Evolutionary conservation across 1,284 basidiomycete genomes (phyloP).

Genomic region (Pholiota adiposa): DNA sequence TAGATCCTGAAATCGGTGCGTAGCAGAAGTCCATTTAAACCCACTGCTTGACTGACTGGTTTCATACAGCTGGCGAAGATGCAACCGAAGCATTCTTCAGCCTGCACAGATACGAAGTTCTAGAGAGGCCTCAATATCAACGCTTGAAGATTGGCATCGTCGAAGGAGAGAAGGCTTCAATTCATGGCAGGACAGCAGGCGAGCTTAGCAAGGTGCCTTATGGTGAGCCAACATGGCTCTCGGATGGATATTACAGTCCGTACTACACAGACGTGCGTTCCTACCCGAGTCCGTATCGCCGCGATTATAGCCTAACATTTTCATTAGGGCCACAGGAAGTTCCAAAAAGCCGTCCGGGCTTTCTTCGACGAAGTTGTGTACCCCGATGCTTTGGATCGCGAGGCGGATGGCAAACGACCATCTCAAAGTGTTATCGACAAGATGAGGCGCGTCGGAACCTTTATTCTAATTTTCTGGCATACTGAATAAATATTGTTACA

Average conservation of each 20-base stretch:
- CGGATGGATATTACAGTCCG: constrained; percentile 64
- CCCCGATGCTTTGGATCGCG: constrained; percentile 52
- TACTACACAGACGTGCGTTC: constrained; percentile 66
- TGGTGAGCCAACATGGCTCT: constrained; percentile 83
- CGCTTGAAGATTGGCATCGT: constrained; percentile 42
- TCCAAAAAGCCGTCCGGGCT: constrained; percentile 52
- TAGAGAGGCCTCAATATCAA: constrained; percentile 68
- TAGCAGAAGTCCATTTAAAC: neutral
- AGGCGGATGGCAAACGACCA: constrained; percentile 78
- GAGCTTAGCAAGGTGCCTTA: constrained; percentile 76
- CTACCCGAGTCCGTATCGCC: neutral
- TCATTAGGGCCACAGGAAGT: constrained; percentile 55
- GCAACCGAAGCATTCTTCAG: constrained; percentile 83
- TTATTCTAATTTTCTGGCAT: neutral
- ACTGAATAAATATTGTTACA: constrained; percentile 27
- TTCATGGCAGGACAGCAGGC: constrained; percentile 57
- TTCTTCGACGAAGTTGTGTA: constrained; percentile 41
- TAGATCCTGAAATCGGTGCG: constrained; percentile 74
- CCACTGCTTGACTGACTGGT: neutral
- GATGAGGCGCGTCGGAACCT: constrained; percentile 68
- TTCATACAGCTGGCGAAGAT: constrained; percentile 70
- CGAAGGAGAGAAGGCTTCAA: constrained; percentile 60
- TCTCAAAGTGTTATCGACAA: constrained; percentile 68
- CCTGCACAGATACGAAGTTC: constrained; percentile 77
- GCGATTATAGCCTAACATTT: neutral